A percentile compares a stretch with the other conserved stretches of the same genome.
Conservation (phyloP, 257 asterid genomes). For the Ilex asprella region DNA sequence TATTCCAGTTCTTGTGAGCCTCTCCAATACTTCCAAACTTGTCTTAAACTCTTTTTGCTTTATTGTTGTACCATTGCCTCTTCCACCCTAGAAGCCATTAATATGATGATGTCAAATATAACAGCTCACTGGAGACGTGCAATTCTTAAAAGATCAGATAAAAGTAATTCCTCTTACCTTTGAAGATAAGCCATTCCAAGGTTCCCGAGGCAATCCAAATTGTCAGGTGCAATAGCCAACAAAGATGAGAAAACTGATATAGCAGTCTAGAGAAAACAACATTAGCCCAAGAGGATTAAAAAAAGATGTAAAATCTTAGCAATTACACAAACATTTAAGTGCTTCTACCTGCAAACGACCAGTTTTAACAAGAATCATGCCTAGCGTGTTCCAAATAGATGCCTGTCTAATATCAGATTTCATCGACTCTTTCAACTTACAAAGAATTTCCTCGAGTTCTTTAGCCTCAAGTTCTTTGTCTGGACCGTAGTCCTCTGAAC, state of each 20-base stretch:
- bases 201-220: constrained; percentile 92
- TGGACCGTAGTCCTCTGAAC: constrained; percentile 57
- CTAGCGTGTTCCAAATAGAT: constrained; percentile 83
- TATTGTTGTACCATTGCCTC: too few species aligned
- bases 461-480: constrained; percentile 72
- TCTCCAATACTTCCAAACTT: too few species aligned
- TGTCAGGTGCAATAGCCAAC: constrained; percentile 66
- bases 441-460: constrained; percentile 75
- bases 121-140: neutral
- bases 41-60: too few species aligned
- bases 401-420: constrained; percentile 82
- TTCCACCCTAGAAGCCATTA: too few species aligned
- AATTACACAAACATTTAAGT: constrained; percentile 1
- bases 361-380: constrained; percentile 72
- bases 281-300: constrained; percentile 11
- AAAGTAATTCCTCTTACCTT: constrained; percentile 45
- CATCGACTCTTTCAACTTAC: constrained; percentile 64
- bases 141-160: constrained; percentile 4
- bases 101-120: too few species aligned
- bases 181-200: constrained; percentile 89
- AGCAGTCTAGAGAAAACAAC: constrained; percentile 64
- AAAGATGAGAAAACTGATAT: constrained; percentile 72
- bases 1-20: too few species aligned
- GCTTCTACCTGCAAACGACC: constrained; percentile 82
- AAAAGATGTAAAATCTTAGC: neutral